Evolutionary conservation across 2,329 filamentous ascomycete species (phyloP).

Genomic region (Botryosphaeria agaves): DNA sequence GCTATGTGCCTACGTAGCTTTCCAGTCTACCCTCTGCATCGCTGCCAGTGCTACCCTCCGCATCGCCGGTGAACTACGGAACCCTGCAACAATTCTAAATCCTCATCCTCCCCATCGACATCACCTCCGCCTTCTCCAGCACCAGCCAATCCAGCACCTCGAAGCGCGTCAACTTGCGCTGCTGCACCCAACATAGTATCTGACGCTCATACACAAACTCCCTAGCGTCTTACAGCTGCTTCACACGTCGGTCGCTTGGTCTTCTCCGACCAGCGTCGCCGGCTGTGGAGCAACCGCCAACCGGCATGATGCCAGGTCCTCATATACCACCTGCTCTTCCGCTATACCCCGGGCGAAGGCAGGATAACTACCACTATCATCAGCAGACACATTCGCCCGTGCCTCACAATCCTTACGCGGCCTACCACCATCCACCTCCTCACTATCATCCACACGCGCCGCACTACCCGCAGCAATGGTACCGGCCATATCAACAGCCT

Average conservation of each 20-base stretch:
- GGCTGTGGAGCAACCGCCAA: constrained; percentile 26
- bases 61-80: too few species aligned
- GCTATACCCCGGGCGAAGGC: constrained; percentile 22
- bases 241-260: background rate
- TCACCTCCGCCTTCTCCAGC: too few species aligned
- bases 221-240: background rate
- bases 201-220: too few species aligned
- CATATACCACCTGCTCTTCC: constrained; percentile 20
- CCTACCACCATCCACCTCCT: constrained; percentile 16
- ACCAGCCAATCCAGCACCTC: too few species aligned
- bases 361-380: constrained; percentile 19
- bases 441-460: constrained; percentile 20
- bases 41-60: too few species aligned
- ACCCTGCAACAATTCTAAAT: too few species aligned
- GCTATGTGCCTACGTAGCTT: too few species aligned
- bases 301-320: constrained; percentile 62
- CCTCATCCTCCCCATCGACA: too few species aligned
- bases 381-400: constrained; percentile 18
- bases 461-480: constrained; percentile 21
- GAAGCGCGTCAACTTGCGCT: too few species aligned
- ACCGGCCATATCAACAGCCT: constrained; percentile 15
- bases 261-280: constrained; percentile 7
- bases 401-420: constrained; percentile 18
- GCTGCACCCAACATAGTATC: too few species aligned
- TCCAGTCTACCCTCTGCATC: too few species aligned